Evolutionary conservation across 768 basidiomycete genomes (phyloP).

Genomic region (Tulasnella calospora): DNA sequence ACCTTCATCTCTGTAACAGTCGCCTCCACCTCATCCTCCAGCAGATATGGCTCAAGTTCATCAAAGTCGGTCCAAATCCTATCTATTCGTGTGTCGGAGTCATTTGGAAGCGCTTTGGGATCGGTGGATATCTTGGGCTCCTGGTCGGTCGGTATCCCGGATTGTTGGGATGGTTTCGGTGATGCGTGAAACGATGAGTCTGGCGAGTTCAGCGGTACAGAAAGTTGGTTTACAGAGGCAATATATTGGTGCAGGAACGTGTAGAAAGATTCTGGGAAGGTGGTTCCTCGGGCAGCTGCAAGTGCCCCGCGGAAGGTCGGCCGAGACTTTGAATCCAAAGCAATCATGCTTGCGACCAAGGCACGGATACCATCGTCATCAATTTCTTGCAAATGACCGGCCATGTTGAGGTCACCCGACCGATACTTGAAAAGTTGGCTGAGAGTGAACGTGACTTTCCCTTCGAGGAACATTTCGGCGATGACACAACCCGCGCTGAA

Average conservation of each 20-base stretch:
- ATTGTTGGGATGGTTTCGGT: background rate
- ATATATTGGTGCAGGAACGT: slow-evolving; percentile 90
- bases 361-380: slow-evolving; percentile 73
- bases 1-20: slow-evolving; percentile 39
- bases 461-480: slow-evolving; percentile 93
- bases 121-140: slow-evolving; percentile 27
- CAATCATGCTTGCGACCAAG: slow-evolving; percentile 87
- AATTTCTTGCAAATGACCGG: slow-evolving; percentile 63
- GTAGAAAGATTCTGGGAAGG: slow-evolving; percentile 92
- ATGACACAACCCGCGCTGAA: slow-evolving; percentile 94
- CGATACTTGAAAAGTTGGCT: slow-evolving; percentile 94
- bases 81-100: slow-evolving; percentile 82
- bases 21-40: slow-evolving; percentile 44
- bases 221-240: slow-evolving; percentile 63
- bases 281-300: slow-evolving; percentile 64
- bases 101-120: slow-evolving; percentile 51
- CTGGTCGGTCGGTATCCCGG: background rate
- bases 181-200: slow-evolving; percentile 41
- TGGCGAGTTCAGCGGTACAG: slow-evolving; percentile 37
- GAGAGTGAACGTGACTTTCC: slow-evolving; percentile 85
- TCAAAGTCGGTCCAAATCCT: slow-evolving; percentile 84
- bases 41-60: slow-evolving; percentile 66
- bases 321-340: slow-evolving; percentile 66
- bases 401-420: slow-evolving; percentile 75
- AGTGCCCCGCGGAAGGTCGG: slow-evolving; percentile 79